These are phyloP conservation scores for Platanus orientalis DNA, from an alignment of 164 flowering plant species.

Conservation along the genomic window DNA sequence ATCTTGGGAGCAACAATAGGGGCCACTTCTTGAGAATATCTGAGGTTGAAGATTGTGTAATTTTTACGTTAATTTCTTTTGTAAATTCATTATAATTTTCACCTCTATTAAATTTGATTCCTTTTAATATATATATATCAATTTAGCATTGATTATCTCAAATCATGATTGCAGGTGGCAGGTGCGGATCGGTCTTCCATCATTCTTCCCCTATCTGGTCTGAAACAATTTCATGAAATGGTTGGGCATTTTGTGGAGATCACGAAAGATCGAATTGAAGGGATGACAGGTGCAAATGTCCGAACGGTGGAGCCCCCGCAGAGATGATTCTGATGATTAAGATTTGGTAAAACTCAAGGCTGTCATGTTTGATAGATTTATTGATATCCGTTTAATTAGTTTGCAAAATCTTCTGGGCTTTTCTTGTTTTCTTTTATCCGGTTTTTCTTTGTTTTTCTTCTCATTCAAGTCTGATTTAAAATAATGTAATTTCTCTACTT, in stretches of 20 bases:
- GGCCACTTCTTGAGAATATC: slow-evolving; percentile 92
- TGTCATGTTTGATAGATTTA: not conserved
- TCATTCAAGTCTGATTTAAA: not conserved
- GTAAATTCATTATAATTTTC: not conserved
- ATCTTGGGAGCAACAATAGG: slow-evolving; percentile 93
- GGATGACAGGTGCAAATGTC: slow-evolving; percentile 78
- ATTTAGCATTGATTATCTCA: slow-evolving; percentile 3
- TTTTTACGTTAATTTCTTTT: too few species aligned
- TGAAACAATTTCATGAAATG: slow-evolving; percentile 87
- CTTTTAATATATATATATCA: too few species aligned
- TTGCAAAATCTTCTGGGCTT: not conserved
- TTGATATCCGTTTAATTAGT: not conserved
- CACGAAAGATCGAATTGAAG: slow-evolving; percentile 82
- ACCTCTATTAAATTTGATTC: not conserved
- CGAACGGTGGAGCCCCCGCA: slow-evolving; percentile 84
- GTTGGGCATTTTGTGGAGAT: slow-evolving; percentile 92
- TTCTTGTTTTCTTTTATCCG: not conserved
- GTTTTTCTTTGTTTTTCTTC: not conserved
- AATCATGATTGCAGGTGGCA: slow-evolving; percentile 62
- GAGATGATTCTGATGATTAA: slow-evolving; percentile 40
- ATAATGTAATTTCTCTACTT: slow-evolving; percentile 12
- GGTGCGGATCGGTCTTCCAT: slow-evolving; percentile 97
- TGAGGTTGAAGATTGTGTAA: slow-evolving; percentile 41
- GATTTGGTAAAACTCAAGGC: slow-evolving; percentile 2
- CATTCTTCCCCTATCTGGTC: slow-evolving; percentile 87